Evolutionary conservation across 1,284 basidiomycete species (phyloP), one percentile per base, ranked within the genome.

Genomic region (Rhodotorula sp.): DNA sequence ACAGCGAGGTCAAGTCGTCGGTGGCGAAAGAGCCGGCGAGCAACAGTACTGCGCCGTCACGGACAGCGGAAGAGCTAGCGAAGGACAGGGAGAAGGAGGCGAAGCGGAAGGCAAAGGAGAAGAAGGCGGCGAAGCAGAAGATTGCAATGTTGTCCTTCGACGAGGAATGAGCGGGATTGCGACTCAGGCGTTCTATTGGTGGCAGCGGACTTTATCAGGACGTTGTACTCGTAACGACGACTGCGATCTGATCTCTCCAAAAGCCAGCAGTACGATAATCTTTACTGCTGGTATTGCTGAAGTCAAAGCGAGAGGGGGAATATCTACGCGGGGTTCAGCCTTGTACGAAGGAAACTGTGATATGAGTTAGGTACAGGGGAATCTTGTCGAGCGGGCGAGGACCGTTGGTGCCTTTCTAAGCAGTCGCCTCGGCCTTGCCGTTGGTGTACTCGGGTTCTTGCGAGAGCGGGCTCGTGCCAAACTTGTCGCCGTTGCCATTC

Each of bases 31-130:
- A 22, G 3, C 61, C 48, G 7, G 20, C 52, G 19, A 58, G 56
- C 59, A 44, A 55, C 27, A n/a, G 22, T 7, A 39, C 20, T 0
- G 13, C 29, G n/a, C 30, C 65, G 20, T 39, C 36, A 5, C 32
- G 65, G 57, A 30, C 61, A 24, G 60, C 61, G 24, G 60, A 58
- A 30, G 64, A 70, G 24, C 39, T 52, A 29, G 64, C 53, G 24
- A 52, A 59, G 34, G 36, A 55, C 20, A 53, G 36, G 8, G 62
- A 68, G 29, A 62, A 59, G 36, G 60, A 54, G 17, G 52, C 51
- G 17, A 70, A 70, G 56, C 39, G 39, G 22, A 65, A 66, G 57
- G 51, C 54, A 56, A 70, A 70, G 64, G 64, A 70, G 27, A 70
- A 66, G 58, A 68, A 68, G 53, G 51, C 51, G 34, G 62, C 57